Conservation (phyloP, 805 yeast genomes). For the Saccharomycopsis sp. region DNA sequence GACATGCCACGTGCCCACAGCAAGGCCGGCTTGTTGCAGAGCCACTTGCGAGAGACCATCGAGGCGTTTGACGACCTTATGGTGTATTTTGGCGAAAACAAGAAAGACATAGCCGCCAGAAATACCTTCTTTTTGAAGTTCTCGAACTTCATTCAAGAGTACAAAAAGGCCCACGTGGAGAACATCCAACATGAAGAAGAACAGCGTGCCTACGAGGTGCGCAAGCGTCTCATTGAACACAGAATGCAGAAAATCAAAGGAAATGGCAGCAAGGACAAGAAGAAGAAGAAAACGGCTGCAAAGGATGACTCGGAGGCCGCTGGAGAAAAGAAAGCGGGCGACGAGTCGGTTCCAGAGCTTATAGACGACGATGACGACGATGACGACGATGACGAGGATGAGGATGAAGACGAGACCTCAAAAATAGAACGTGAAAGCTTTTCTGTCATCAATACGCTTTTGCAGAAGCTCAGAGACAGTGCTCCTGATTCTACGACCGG, state of each 20-base stretch:
- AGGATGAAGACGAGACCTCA: conserved; percentile 23
- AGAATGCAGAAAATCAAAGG: conserved; percentile 25
- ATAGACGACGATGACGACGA: conserved; percentile 28
- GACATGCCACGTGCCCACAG: conserved; percentile 48
- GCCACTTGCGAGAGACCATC: conserved; percentile 44
- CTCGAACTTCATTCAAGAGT: conserved; percentile 51
- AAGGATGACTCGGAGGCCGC: neutral
- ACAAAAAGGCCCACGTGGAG: conserved; percentile 57
- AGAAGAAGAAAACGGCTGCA: neutral
- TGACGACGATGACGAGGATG: conserved; percentile 37
- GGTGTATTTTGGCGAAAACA: conserved; percentile 69
- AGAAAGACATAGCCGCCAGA: conserved; percentile 43
- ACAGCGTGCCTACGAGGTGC: conserved; percentile 52
- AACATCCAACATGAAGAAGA: conserved; percentile 66
- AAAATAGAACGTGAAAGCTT: conserved; percentile 9
- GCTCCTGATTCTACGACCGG: conserved; percentile 78
- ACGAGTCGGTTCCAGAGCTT: conserved; percentile 19
- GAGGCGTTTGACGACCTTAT: conserved; percentile 50
- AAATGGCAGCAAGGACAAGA: neutral
- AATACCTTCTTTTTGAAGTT: conserved; percentile 59
- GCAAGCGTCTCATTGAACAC: conserved; percentile 49
- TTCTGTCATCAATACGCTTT: conserved; percentile 67
- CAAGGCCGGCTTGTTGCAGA: conserved; percentile 42
- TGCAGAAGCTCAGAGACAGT: conserved; percentile 78
- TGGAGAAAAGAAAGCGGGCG: neutral